phyloP scores from a whole-genome alignment of 345 rosid species.

The Linum lewisii region DNA sequence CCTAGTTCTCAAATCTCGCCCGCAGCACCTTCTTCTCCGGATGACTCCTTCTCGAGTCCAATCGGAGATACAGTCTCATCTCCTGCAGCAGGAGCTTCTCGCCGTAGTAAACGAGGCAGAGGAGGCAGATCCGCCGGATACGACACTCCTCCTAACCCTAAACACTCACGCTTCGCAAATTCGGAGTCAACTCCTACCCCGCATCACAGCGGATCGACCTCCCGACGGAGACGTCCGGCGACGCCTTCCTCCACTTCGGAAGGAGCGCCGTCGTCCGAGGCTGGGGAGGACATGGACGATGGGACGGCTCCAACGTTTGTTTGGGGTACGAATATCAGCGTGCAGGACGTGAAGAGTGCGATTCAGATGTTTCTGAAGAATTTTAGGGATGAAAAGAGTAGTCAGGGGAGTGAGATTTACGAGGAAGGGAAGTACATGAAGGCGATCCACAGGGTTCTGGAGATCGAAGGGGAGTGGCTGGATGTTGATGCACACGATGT shows the following conservation, averaged over 20 bases:
- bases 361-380: conserved; percentile 84
- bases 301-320: conserved; percentile 67
- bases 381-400: conserved; percentile 41
- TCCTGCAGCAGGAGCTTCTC: conserved; percentile 25
- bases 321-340: conserved; percentile 96
- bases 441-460: conserved; percentile 58
- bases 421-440: conserved; percentile 88
- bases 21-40: conserved; percentile 62
- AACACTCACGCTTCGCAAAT: conserved; percentile 19
- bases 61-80: conserved; percentile 55
- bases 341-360: conserved; percentile 77
- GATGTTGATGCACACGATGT: conserved; percentile 88
- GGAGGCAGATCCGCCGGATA: conserved; percentile 5
- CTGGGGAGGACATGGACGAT: conserved; percentile 55
- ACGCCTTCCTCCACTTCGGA: conserved; percentile 46
- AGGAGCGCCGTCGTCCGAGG: conserved; percentile 36
- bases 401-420: conserved; percentile 31
- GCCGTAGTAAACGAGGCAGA: conserved; percentile 17
- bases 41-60: conserved; percentile 54
- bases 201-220: conserved; percentile 23
- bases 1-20: not conserved
- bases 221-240: conserved; percentile 23
- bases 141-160: conserved; percentile 9
- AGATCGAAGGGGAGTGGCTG: conserved; percentile 82
- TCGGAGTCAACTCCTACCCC: conserved; percentile 47